Base-by-base conservation (phyloP, 2,329 filamentous ascomycete genomes). In the Cyphellophora europaea region DNA sequence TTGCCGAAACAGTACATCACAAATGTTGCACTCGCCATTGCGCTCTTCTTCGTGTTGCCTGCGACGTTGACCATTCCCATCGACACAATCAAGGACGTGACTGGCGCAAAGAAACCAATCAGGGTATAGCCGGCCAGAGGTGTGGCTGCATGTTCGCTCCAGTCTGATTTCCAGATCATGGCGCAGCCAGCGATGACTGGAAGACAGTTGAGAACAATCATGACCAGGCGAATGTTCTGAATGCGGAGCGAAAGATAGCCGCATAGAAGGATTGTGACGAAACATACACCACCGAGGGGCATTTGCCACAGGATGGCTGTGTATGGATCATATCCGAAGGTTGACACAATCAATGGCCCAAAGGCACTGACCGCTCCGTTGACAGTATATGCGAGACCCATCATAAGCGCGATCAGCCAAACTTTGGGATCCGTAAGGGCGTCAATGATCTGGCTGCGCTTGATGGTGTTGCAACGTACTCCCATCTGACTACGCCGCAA, bases 1-100 rank as follows among this genome's bases (percentile, higher is more conserved):
- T 86, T 86, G 2, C 81, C 74, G 5, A 86, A 75, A 36, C 79
- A 82, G 50, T 86, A 86, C 1, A 78, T 79, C 0, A 83, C 78
- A 43, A 86, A 87, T 1, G 83, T 79, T 0, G 77, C 76, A 0
- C 77, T 76, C 0, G 81, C 78, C 67, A 82, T 84, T 49, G 81
- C 77, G 43, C 76, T 81, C 64, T 86, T 86, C 61, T 87, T 87
- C 0, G 81, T 86, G 15, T 81, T 72, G 0, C 82, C 82, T 0
- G 81, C 80, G 0, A 86, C 79, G 44, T 87, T 87, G 8, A 73
- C 72, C 65, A 73, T 73, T 0, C 69, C 71, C 3, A 75, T 50
- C 0, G 64, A 65, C 27, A 77, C 72, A 3, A 70, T 67, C n/a
- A 74, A 60, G 28, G 73, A 78, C 1, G 82, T 80, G 0, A 82